Evolutionary conservation across 768 basidiomycete species (phyloP).

Genomic region (Tricholoma matsutake): DNA sequence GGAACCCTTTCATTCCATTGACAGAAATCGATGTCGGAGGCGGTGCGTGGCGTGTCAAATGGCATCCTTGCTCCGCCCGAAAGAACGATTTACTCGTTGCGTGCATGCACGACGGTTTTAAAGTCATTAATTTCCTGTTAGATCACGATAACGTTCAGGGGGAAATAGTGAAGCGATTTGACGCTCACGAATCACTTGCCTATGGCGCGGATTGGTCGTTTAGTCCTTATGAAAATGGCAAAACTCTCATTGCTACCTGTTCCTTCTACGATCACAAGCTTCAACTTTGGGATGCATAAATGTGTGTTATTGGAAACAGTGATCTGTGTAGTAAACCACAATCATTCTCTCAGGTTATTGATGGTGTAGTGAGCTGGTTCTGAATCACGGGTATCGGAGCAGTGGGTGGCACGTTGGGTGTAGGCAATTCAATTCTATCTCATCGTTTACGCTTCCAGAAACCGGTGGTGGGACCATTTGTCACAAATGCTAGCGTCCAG

Average conservation of each 20-base stretch:
- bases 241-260: constrained; percentile 75
- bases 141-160: constrained; percentile 17
- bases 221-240: constrained; percentile 23
- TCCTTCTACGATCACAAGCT: constrained; percentile 94
- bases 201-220: constrained; percentile 93
- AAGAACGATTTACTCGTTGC: constrained; percentile 82
- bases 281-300: constrained; percentile 73
- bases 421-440: constrained; percentile 6
- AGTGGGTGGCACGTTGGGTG: constrained; percentile 11
- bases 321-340: background rate
- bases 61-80: constrained; percentile 77
- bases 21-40: constrained; percentile 71
- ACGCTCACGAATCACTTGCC: constrained; percentile 77
- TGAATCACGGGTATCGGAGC: background rate
- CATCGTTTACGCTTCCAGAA: constrained; percentile 48
- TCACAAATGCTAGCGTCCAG: constrained; percentile 67
- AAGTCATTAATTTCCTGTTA: constrained; percentile 64
- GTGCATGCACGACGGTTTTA: constrained; percentile 98
- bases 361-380: background rate
- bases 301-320: background rate
- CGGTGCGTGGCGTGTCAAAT: constrained; percentile 94
- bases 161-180: constrained; percentile 50
- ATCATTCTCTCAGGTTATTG: background rate
- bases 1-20: constrained; percentile 61
- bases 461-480: constrained; percentile 54